Evolutionary conservation across 139 green algal species (phyloP), one percentile per base, ranked within the genome.

Genomic region (Desmodesmus armatus): DNA sequence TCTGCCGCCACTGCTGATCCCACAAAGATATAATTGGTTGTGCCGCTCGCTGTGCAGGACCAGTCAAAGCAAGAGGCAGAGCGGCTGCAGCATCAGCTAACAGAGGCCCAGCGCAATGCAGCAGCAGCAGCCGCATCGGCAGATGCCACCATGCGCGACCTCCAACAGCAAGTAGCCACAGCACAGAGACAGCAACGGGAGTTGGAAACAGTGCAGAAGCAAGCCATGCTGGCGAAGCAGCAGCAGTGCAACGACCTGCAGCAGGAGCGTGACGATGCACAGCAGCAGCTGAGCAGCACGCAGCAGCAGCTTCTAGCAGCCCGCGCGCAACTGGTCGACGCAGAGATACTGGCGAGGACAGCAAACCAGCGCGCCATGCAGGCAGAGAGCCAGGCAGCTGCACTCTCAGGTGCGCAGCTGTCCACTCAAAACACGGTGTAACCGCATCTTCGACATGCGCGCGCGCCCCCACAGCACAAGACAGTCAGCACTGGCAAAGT

Each of bases 21-120:
- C n/a, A n/a, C n/a, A n/a, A n/a, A n/a, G n/a, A n/a, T n/a, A n/a
- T n/a, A n/a, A n/a, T n/a, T n/a, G n/a, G n/a, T n/a, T n/a, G n/a
- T n/a, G n/a, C n/a, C n/a, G n/a, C n/a, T n/a, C n/a, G n/a, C n/a
- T n/a, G 9, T 71, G 53, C 75, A 82, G 75, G 58, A 47, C 17
- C n/a, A 63, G 35, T 31, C 35, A 33, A 82, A 82, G 75, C 51
- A 39, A 35, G 53, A 82, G 21, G 31, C 37, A 4, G 70, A 85
- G 5, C 69, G 86, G 51, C 72, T 90, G 62, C 67, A 88, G 65
- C 72, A 82, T 37, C 72, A 88, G 69, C 67, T 89, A 0, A 29
- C 29, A 4, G 27, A 78, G 1, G 63, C 60, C 21, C 13, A 82
- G 75, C 75, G 71, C 53, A 23, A 51, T 29, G 75, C 75, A 77